phyloP scores from a whole-genome alignment of 2,329 filamentous ascomycete species.

The Fusarium globosum region DNA sequence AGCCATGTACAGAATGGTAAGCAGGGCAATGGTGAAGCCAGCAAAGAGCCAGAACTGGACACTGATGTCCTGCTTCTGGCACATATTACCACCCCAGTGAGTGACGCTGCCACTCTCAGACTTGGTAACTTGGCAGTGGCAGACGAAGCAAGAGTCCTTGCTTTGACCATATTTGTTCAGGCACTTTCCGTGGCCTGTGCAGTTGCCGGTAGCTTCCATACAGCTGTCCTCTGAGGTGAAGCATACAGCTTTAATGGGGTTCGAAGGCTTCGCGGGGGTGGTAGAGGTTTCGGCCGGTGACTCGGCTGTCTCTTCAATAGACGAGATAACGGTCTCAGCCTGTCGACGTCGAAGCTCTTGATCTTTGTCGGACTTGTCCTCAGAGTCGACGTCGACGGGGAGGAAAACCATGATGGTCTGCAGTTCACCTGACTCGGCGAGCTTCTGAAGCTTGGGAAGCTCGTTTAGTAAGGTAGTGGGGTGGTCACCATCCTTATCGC shows the following conservation, averaged over 20 bases:
- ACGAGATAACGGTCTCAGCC: slow-evolving; percentile 59
- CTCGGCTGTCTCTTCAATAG: slow-evolving; percentile 46
- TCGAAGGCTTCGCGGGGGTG: slow-evolving; percentile 47
- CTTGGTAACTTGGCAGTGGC: slow-evolving; percentile 74
- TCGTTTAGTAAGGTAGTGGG: slow-evolving; percentile 58
- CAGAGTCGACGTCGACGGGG: slow-evolving; percentile 56
- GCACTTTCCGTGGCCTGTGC: slow-evolving; percentile 85
- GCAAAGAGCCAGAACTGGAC: slow-evolving; percentile 89
- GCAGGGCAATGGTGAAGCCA: slow-evolving; percentile 76
- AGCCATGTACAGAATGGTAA: slow-evolving; percentile 74
- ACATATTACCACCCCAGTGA: slow-evolving; percentile 86
- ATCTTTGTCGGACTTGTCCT: slow-evolving; percentile 55
- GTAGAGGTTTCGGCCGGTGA: slow-evolving; percentile 41
- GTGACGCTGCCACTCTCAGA: slow-evolving; percentile 70
- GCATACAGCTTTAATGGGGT: slow-evolving; percentile 73
- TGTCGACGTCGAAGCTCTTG: slow-evolving; percentile 61
- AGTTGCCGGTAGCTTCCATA: slow-evolving; percentile 76
- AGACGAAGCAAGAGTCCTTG: slow-evolving; percentile 76
- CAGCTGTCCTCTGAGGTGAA: slow-evolving; percentile 78
- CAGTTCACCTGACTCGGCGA: slow-evolving; percentile 62
- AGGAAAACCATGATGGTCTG: slow-evolving; percentile 69
- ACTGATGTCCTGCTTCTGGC: slow-evolving; percentile 92
- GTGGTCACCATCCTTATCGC: slow-evolving; percentile 52
- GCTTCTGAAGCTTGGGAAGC: slow-evolving; percentile 57
- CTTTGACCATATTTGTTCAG: slow-evolving; percentile 69